Evolutionary conservation across 495 filamentous ascomycete species (phyloP), one percentile per base, ranked within the genome.

Genomic region (Tuber brumale): DNA sequence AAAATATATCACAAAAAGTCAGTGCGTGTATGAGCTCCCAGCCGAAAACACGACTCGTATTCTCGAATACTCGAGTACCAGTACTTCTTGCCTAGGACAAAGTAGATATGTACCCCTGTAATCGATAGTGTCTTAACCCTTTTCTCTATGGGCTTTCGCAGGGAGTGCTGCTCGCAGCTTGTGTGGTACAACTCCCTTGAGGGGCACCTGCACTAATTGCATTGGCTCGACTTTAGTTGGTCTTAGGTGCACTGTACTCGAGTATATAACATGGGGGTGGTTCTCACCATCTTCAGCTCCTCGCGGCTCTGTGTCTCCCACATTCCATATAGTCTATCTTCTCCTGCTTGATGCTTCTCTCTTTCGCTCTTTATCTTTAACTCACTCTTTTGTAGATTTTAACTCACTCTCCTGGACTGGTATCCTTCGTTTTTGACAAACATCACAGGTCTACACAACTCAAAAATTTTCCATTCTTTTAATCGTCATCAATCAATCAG

Each of bases 321-420:
- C 77, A 71, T 78, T 76, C 73, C 41, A 39, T 76, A 61, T 42
- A 74, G 66, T 72, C 39, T 78, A 45, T 73, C 70, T 42, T 70
- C 75, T 74, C 69, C 72, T 79, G 79, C 76, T 71, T 79, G 79
- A 66, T 70, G 79, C 79, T 73, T 31, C 71, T 71, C 37, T 76
- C 74, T 43, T 78, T 79, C 72, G 44, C 35, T 43, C 37, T 76
- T 23, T 45, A 76, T 74, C 76, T 57, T 74, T 76, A 74, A 61
- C 73, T 80, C 79, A 76, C 79, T 80, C 76, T 79, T 80, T 80
- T 71, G 79, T 77, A 21, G 48, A 74, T 74, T 79, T 79, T 48
- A 74, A 74, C 74, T 79, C 75, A 37, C 70, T 27, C 48, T 35
- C 14, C 71, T 72, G 75, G 76, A 74, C 77, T 74, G 75, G 77